phyloP scores from a whole-genome alignment of 805 yeast genomes.

The Candida tammaniensis region DNA sequence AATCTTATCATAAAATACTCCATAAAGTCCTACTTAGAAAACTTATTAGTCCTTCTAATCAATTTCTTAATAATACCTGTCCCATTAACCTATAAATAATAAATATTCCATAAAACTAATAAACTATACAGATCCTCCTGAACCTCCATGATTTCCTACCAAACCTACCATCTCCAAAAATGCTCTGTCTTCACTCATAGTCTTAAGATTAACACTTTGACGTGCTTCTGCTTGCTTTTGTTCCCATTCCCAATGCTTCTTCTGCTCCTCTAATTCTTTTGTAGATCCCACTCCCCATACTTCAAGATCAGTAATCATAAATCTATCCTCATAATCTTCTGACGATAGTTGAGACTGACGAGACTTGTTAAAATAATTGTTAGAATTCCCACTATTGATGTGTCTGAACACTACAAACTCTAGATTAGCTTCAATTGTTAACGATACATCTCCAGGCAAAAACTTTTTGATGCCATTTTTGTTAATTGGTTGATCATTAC shows the following conservation, averaged over 20 bases:
- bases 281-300: slow-evolving; percentile 91
- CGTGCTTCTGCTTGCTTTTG: slow-evolving; percentile 79
- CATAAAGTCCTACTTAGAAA: too few species aligned
- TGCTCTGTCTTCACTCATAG: slow-evolving; percentile 79
- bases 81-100: too few species aligned
- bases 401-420: slow-evolving; percentile 83
- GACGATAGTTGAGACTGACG: slow-evolving; percentile 13
- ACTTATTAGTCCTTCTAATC: too few species aligned
- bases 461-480: slow-evolving; percentile 46
- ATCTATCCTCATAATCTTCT: slow-evolving; percentile 60
- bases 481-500: slow-evolving; percentile 60
- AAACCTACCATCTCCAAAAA: slow-evolving; percentile 79
- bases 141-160: slow-evolving; percentile 41
- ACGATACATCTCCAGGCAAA: slow-evolving; percentile 72
- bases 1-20: neutral
- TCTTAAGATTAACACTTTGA: slow-evolving; percentile 62
- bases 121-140: slow-evolving; percentile 44
- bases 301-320: slow-evolving; percentile 72
- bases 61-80: too few species aligned
- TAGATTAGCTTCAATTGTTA: slow-evolving; percentile 72
- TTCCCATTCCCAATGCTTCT: slow-evolving; percentile 87
- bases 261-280: slow-evolving; percentile 74
- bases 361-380: slow-evolving; percentile 26
- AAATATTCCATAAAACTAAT: too few species aligned
- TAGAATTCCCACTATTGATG: slow-evolving; percentile 21